Evolutionary conservation across 1,284 basidiomycete genomes (phyloP).

Genomic region (Sporisorium reilianum): DNA sequence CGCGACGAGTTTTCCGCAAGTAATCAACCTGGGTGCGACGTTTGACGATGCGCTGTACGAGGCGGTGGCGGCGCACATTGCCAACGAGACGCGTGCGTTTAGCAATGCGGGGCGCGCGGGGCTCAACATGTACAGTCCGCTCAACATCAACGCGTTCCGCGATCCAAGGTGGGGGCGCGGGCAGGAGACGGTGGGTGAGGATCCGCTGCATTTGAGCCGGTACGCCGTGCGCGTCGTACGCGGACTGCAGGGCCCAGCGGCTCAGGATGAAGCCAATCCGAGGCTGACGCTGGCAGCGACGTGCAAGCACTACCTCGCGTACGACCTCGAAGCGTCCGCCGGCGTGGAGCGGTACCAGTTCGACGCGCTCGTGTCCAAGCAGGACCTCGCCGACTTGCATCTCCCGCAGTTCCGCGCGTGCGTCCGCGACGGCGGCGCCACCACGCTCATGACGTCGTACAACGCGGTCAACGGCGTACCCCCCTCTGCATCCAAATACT

Average conservation of each 20-base stretch:
- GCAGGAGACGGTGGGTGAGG: conserved; percentile 32
- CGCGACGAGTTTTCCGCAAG: conserved; percentile 31
- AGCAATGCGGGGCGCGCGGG: conserved; percentile 30
- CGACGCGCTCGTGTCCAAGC: conserved; percentile 29
- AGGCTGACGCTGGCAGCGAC: conserved; percentile 16
- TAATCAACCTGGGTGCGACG: conserved; percentile 36
- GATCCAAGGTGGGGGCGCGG: conserved; percentile 35
- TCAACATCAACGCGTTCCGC: conserved; percentile 37
- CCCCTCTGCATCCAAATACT: conserved; percentile 29
- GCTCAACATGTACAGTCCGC: conserved; percentile 25
- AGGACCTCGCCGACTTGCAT: conserved; percentile 34
- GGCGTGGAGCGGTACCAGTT: conserved; percentile 35
- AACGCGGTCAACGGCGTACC: conserved; percentile 34
- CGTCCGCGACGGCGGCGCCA: conserved; percentile 24
- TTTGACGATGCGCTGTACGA: conserved; percentile 33
- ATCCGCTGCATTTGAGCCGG: conserved; percentile 21
- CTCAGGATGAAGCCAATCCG: neutral
- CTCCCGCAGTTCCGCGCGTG: conserved; percentile 36
- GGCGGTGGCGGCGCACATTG: conserved; percentile 17
- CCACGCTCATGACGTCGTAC: conserved; percentile 29
- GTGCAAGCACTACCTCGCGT: conserved; percentile 36
- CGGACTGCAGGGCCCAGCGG: conserved; percentile 16
- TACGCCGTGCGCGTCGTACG: conserved; percentile 22
- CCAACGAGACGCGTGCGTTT: conserved; percentile 28
- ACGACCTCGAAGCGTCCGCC: conserved; percentile 21